Conservation (phyloP, 768 basidiomycete genomes). For the Cyclocybe aegerita region DNA sequence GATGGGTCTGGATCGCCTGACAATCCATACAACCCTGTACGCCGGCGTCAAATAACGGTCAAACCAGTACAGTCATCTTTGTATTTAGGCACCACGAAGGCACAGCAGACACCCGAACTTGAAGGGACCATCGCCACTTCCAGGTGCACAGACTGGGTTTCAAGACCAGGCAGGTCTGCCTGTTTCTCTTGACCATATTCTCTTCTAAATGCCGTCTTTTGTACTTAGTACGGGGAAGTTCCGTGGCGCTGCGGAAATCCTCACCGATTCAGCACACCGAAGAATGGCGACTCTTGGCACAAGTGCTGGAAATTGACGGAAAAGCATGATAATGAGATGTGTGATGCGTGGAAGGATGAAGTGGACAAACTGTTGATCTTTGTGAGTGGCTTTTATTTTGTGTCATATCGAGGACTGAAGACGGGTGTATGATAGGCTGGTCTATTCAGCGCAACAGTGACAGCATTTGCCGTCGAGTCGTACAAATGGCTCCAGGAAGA, state of each 20-base stretch:
- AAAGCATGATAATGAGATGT: conserved; percentile 27
- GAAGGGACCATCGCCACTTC: too few relatives aligned
- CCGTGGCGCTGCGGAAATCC: conserved; percentile 23
- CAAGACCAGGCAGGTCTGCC: neutral
- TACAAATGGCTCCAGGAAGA: conserved; percentile 27
- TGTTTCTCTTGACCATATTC: neutral
- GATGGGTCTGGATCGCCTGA: too few relatives aligned
- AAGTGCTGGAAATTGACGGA: conserved; percentile 23
- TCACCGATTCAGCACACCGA: conserved; percentile 14
- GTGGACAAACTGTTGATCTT: conserved; percentile 30
- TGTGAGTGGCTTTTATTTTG: conserved; percentile 10
- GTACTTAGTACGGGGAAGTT: conserved; percentile 10
- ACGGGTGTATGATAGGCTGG: conserved; percentile 16
- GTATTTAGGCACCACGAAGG: too few relatives aligned
- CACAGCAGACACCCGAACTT: too few relatives aligned
- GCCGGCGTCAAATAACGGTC: too few relatives aligned
- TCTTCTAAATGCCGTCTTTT: neutral
- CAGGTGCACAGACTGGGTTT: too few relatives aligned
- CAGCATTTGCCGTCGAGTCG: conserved; percentile 23
- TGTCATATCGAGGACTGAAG: neutral
- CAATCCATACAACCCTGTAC: too few relatives aligned
- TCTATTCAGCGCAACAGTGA: conserved; percentile 26
- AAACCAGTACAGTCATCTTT: too few relatives aligned
- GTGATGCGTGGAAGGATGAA: conserved; percentile 29
- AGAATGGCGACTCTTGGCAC: conserved; percentile 22